These are phyloP conservation scores for Ceratocystis alfenasii DNA, from an alignment of 2,329 filamentous ascomycete genomes.

Conservation along the genomic window DNA sequence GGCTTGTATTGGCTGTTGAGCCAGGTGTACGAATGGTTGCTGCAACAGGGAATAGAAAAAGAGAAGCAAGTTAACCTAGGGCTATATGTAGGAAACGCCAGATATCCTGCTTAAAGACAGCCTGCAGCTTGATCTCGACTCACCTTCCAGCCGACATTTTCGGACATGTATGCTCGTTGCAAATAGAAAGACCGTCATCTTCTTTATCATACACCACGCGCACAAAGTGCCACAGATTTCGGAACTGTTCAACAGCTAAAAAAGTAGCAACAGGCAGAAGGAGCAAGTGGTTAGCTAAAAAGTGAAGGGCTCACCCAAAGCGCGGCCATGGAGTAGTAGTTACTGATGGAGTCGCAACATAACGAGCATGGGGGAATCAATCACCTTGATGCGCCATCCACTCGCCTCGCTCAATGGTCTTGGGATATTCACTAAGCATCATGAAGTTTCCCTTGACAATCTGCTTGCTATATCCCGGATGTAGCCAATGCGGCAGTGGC, in stretches of 20 bases:
- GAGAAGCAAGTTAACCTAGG: not conserved
- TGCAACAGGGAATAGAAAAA: conserved; percentile 24
- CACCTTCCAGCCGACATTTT: conserved; percentile 78
- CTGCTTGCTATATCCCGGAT: conserved; percentile 55
- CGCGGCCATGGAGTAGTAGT: conserved; percentile 26
- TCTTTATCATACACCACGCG: conserved; percentile 68
- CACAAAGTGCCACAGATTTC: conserved; percentile 67
- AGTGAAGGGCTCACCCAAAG: not conserved
- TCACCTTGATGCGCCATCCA: conserved; percentile 78
- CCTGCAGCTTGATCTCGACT: conserved; percentile 29
- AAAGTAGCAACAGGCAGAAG: conserved; percentile 23
- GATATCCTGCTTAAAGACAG: not conserved
- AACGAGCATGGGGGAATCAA: not conserved
- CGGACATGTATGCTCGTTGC: conserved; percentile 64
- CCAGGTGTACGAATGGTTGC: conserved; percentile 74
- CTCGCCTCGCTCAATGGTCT: conserved; percentile 72
- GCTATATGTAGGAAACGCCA: not conserved
- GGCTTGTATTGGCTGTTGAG: conserved; percentile 64
- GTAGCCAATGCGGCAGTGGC: conserved; percentile 51
- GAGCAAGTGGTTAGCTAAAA: not conserved
- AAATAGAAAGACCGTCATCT: conserved; percentile 55
- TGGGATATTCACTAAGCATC: conserved; percentile 71
- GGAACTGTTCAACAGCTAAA: conserved; percentile 70
- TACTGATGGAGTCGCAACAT: not conserved
- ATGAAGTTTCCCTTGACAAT: conserved; percentile 87